Base-by-base conservation (phyloP, 495 filamentous ascomycete species). In the Chaetomium tenue region DNA sequence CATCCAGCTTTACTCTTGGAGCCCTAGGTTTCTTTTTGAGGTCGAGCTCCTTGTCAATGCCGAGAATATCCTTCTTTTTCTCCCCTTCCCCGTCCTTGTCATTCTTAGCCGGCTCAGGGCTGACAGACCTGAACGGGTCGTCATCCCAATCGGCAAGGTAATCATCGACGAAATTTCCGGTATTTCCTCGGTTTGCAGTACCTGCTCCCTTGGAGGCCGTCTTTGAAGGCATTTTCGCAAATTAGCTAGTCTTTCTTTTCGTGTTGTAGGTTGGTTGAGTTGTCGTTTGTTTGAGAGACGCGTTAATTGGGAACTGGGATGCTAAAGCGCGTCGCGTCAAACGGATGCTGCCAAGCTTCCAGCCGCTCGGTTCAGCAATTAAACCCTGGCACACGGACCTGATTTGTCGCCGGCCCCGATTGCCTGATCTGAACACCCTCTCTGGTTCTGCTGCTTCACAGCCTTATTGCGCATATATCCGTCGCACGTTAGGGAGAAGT, bases 1-100 rank as follows among this genome's bases (percentile, higher is more conserved):
- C 92, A 71, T 98, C 95, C 51, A 99, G 76, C 75, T 97, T 99
- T 0, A 92, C 88, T 59, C 84, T 78, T 8, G 91, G 89, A 22
- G 79, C 84, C 67, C 91, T 82, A 5, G 77, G 70, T 70, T 88
- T 90, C 75, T 88, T 93, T 6, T 81, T 83, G 11, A 97, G 79
- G 66, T 89, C 88, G 65, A 99, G 83, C 68, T 96, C 91, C 66
- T 93, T 88, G 62, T 98, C 93, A 51, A 97, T 85, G 9, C 91
- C 92, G 23, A 96, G 72, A 4, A 68, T 75, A 63, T 77, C 71
- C 23, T 73, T 59, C 63, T 75, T 66, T 63, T 81, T 72, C 61
- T 72, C 56, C 63, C 74, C 76, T 61, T 72, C 56, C 63, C 74
- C 75, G 40, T 75, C 25, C 33, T 59, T 76, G 42, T 62, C 69